Evolutionary conservation across 345 rosid species (phyloP).

Genomic region (Eucalyptus curtisii): DNA sequence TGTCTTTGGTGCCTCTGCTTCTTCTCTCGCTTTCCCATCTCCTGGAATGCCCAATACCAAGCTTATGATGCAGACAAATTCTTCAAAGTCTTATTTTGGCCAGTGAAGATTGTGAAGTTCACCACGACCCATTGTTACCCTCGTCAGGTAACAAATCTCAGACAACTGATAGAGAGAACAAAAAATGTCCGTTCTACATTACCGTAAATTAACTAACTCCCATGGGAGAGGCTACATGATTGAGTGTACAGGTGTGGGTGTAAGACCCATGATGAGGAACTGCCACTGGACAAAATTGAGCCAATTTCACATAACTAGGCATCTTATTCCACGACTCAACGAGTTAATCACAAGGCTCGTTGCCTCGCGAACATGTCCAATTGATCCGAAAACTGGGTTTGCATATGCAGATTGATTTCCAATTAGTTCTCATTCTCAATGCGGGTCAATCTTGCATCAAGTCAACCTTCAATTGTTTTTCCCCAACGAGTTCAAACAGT

Average conservation of each 20-base stretch:
- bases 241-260: neutral
- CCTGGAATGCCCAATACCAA: neutral
- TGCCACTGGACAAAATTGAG: neutral
- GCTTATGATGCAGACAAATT: neutral
- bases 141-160: neutral
- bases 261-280: neutral
- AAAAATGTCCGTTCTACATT: neutral
- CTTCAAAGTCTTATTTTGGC: neutral
- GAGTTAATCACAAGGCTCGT: neutral
- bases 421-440: neutral
- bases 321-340: neutral
- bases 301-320: neutral
- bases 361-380: neutral
- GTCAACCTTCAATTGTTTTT: neutral
- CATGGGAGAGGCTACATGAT: neutral
- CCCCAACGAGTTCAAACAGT: neutral
- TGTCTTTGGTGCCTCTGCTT: conserved; percentile 46
- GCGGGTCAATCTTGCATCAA: neutral
- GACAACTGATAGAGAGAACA: neutral
- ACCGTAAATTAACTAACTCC: neutral
- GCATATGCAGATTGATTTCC: neutral
- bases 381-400: neutral
- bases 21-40: conserved; percentile 75
- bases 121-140: neutral
- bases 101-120: neutral